Conservation (phyloP, 2,329 filamentous ascomycete genomes). For the Trichophyton verrucosum region DNA sequence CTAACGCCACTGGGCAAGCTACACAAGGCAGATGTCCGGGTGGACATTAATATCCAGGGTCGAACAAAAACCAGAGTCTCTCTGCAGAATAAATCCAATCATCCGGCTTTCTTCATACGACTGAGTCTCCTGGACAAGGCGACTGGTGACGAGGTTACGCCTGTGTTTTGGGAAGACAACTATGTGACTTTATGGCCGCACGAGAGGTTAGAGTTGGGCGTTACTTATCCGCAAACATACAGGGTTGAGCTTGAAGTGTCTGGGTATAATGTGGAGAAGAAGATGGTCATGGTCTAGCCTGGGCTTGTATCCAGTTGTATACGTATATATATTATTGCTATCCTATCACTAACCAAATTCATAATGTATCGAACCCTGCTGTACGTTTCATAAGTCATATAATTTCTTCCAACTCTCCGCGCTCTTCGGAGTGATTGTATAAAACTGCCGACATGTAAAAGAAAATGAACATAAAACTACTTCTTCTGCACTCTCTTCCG, state of each 20-base stretch:
- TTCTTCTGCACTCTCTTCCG: not conserved
- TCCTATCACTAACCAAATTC: not conserved
- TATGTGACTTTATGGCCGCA: slow-evolving; percentile 50
- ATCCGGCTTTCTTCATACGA: slow-evolving; percentile 48
- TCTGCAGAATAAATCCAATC: slow-evolving; percentile 40
- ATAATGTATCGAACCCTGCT: not conserved
- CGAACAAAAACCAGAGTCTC: slow-evolving; percentile 23
- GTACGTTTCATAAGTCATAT: not conserved
- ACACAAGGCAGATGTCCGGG: slow-evolving; percentile 26
- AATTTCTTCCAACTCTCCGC: not conserved
- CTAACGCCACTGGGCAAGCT: slow-evolving; percentile 36
- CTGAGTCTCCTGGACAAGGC: slow-evolving; percentile 38
- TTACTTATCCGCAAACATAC: slow-evolving; percentile 16
- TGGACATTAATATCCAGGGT: slow-evolving; percentile 13
- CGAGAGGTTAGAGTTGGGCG: slow-evolving; percentile 37
- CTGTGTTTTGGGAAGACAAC: slow-evolving; percentile 49
- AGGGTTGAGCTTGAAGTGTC: slow-evolving; percentile 4
- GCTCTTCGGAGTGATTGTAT: no score
- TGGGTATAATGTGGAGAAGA: slow-evolving; percentile 8
- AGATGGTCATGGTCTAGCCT: not conserved
- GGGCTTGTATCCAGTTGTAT: not conserved
- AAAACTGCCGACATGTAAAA: no score
- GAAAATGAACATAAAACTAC: not conserved
- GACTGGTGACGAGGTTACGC: slow-evolving; percentile 34
- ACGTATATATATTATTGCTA: not conserved